A percentile compares a stretch with the other conserved stretches of the same genome.
Conservation (phyloP, 345 rosid genomes). For the Hevea brasiliensis region DNA sequence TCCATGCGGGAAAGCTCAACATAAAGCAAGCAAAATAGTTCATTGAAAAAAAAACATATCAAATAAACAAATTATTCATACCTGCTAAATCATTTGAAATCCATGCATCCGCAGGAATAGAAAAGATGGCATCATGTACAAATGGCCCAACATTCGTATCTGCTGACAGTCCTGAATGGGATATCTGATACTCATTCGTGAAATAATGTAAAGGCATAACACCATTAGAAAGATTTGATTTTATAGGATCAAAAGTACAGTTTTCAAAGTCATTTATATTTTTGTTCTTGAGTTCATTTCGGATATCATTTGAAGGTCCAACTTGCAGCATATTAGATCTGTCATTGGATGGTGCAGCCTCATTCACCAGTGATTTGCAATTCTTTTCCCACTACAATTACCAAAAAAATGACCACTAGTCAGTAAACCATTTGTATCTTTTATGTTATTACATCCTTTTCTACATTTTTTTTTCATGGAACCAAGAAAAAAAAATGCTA, state of each 20-base stretch:
- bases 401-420: background rate
- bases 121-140: slow-evolving; percentile 29
- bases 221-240: slow-evolving; percentile 43
- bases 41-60: slow-evolving; percentile 8
- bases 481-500: background rate
- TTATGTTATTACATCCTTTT: background rate
- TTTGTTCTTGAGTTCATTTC: slow-evolving; percentile 45
- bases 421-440: background rate
- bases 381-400: slow-evolving; percentile 68
- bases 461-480: background rate
- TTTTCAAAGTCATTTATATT: slow-evolving; percentile 49
- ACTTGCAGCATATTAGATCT: slow-evolving; percentile 36
- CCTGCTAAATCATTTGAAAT: slow-evolving; percentile 36
- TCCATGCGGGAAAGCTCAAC: background rate
- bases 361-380: slow-evolving; percentile 53
- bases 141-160: slow-evolving; percentile 38
- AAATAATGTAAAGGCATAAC: slow-evolving; percentile 88
- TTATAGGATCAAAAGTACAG: slow-evolving; percentile 38
- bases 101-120: slow-evolving; percentile 24
- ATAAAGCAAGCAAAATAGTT: slow-evolving; percentile 10
- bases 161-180: slow-evolving; percentile 39
- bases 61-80: slow-evolving; percentile 17
- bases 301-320: slow-evolving; percentile 80
- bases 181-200: slow-evolving; percentile 91
- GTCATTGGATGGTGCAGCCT: slow-evolving; percentile 35